These are phyloP conservation scores for Carex cristatella DNA, from an alignment of 176 grass and related monocot genomes.

Conservation along the genomic window DNA sequence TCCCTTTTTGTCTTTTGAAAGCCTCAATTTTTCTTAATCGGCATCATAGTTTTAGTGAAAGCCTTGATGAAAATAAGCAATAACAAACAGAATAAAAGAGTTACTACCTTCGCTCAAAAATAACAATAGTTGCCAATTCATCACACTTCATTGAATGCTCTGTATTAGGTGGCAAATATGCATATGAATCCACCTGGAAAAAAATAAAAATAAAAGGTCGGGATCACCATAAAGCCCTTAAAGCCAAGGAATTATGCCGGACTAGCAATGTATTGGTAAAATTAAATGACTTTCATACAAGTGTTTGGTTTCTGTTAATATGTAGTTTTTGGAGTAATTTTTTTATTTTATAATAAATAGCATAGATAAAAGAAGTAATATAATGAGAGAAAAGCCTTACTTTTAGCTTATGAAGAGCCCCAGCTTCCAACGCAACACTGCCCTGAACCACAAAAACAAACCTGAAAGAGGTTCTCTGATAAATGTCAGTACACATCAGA, in stretches of 20 bases:
- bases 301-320: background rate
- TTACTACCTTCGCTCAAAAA: conserved; percentile 70
- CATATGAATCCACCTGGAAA: conserved; percentile 90
- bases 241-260: conserved; percentile 2
- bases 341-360: conserved; percentile 2
- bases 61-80: conserved; percentile 4
- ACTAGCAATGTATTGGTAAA: background rate
- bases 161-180: conserved; percentile 77
- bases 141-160: conserved; percentile 59
- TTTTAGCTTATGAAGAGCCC: conserved; percentile 38
- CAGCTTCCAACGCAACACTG: conserved; percentile 40
- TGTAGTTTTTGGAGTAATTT: background rate
- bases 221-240: background rate
- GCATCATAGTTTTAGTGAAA: background rate
- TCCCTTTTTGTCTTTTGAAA: background rate
- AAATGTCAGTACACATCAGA: background rate
- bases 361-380: background rate
- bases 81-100: no score
- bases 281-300: background rate
- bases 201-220: background rate
- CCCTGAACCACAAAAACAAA: conserved; percentile 86
- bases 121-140: conserved; percentile 44
- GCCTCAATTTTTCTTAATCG: background rate
- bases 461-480: conserved; percentile 39
- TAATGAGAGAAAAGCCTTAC: conserved; percentile 46